Conservation (phyloP, 768 basidiomycete genomes). For the Russula dissimulans region DNA sequence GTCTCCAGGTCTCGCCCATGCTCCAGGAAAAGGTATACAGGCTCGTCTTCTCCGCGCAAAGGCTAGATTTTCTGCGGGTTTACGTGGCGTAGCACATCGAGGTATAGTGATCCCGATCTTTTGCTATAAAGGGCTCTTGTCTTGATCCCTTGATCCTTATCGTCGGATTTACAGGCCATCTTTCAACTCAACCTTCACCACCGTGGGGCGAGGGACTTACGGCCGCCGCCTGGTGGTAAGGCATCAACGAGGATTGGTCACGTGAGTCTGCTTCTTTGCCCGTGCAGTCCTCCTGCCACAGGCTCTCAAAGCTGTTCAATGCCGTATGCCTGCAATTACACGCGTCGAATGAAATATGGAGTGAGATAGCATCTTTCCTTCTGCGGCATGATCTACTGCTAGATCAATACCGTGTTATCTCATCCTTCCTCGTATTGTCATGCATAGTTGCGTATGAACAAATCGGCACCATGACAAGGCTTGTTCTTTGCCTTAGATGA, state of each 20-base stretch:
- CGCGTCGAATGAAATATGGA: slow-evolving; percentile 64
- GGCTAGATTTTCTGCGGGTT: slow-evolving; percentile 51
- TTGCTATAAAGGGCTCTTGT: not conserved
- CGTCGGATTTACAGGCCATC: slow-evolving; percentile 56
- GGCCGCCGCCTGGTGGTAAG: slow-evolving; percentile 32
- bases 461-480: too few species aligned
- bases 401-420: too few species aligned
- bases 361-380: slow-evolving; percentile 53
- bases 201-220: slow-evolving; percentile 52
- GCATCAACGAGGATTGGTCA: not conserved
- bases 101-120: slow-evolving; percentile 29
- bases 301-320: slow-evolving; percentile 1
- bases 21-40: slow-evolving; percentile 42
- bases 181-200: slow-evolving; percentile 55
- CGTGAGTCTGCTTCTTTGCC: slow-evolving; percentile 46
- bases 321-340: slow-evolving; percentile 37
- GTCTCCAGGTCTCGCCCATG: slow-evolving; percentile 47
- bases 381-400: slow-evolving; percentile 46
- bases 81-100: slow-evolving; percentile 54
- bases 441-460: too few species aligned
- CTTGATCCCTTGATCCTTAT: not conserved
- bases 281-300: not conserved
- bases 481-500: too few species aligned
- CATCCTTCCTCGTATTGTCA: too few species aligned
- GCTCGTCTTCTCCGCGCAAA: slow-evolving; percentile 59